Percentiles rank a stretch among this genome's conserved stretches.
phyloP scores from a whole-genome alignment of 2,329 filamentous ascomycete species.

The Zymoseptoria pseudotritici region DNA sequence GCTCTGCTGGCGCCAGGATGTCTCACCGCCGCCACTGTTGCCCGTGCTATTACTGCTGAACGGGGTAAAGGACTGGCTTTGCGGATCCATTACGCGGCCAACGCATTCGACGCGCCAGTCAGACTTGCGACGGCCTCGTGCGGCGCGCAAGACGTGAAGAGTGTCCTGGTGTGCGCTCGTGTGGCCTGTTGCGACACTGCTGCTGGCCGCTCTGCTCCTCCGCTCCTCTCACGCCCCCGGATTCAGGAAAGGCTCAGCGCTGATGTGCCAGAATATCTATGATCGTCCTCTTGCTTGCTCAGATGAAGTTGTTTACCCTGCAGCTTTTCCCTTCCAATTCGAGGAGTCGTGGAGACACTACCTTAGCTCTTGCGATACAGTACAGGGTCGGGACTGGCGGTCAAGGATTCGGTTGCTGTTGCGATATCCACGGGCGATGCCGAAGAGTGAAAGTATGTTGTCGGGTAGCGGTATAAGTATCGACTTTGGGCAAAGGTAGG shows the following conservation, averaged over 20 bases:
- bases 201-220: conserved; percentile 1
- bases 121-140: conserved; percentile 8
- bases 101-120: conserved; percentile 17
- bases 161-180: not conserved
- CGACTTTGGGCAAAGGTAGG: not conserved
- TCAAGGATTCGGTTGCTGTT: not conserved
- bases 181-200: conserved; percentile 9
- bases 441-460: not conserved
- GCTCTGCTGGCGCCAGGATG: conserved; percentile 56
- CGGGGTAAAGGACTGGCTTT: conserved; percentile 54
- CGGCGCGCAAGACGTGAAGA: conserved; percentile 1
- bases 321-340: not conserved
- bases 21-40: conserved; percentile 22
- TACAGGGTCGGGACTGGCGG: not conserved
- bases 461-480: not conserved
- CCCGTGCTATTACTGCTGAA: conserved; percentile 7
- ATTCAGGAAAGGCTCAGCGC: not conserved
- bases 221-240: not conserved
- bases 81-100: conserved; percentile 50
- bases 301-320: not conserved
- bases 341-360: not conserved
- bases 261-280: not conserved
- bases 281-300: not conserved
- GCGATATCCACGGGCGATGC: not conserved
- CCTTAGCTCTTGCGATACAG: not conserved